Evolutionary conservation across 345 rosid genomes (phyloP), one percentile per base, ranked within the genome.

Genomic region (Populus nigra): DNA sequence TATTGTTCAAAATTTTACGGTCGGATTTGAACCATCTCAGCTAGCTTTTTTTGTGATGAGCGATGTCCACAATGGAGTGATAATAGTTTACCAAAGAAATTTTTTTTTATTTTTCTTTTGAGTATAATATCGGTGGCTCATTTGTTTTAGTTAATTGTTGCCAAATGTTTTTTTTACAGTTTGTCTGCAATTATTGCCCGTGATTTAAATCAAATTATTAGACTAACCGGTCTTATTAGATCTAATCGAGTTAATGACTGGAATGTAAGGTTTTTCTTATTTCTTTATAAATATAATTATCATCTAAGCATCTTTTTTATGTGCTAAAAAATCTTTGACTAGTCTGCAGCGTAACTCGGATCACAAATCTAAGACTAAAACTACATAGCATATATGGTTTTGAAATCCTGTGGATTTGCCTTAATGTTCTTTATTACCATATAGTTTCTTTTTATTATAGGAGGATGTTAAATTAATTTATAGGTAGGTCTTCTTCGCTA

Each of bases 151-250:
- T 33, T 33, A 0, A 33, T 33, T 33, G 36, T 5, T 33, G 0
- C 5, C 0, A 33, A 33, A 4, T 4, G 0, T 4, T 33, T 4
- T 33, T 33, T 33, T 33, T 33, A 33, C 0, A 0, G 0, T 33
- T 33, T 0, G 5, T 33, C 0, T 33, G 5, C 5, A 4, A 33
- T 33, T 1, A 33, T 33, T 33, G 1, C 36, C 0, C 0, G 0
- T 0, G 36, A 5, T 33, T 33, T 33, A 33, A 33, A 33, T 33
- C 1, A 33, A 0, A 33, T 33, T 33, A 4, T 33, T 33, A 33
- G 5, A 33, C 5, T 33, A 33, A 33, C 1, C 36, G 0, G 36
- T 33, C 0, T 33, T 33, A 33, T 33, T 33, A 33, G 0, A 33
- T 33, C 36, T 4, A 4, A 5, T 33, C 0, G 5, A 33, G 0